These are phyloP conservation scores for Epichloe bromicola DNA, from an alignment of 2,329 filamentous ascomycete species.

Conservation along the genomic window DNA sequence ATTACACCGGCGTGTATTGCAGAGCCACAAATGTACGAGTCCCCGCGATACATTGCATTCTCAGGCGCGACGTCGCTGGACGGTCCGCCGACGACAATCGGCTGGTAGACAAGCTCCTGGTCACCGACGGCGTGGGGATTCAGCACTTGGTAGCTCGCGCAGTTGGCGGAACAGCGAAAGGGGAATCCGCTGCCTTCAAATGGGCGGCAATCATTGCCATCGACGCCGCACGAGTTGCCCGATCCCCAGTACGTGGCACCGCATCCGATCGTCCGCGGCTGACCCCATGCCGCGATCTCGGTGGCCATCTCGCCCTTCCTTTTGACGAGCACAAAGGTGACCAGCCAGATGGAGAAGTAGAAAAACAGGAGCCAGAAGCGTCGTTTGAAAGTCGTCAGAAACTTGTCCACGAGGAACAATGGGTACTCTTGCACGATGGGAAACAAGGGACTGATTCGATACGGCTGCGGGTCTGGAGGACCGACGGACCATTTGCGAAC, in stretches of 20 bases:
- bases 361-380: slow-evolving; percentile 44
- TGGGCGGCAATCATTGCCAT: slow-evolving; percentile 62
- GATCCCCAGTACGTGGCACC: slow-evolving; percentile 56
- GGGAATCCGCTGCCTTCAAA: slow-evolving; percentile 58
- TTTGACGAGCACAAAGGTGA: slow-evolving; percentile 57
- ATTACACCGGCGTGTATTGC: slow-evolving; percentile 77
- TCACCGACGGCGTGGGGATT: slow-evolving; percentile 66
- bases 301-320: slow-evolving; percentile 45
- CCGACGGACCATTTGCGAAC: slow-evolving; percentile 40
- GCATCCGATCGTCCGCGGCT: slow-evolving; percentile 53
- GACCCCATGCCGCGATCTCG: slow-evolving; percentile 55
- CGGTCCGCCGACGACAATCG: slow-evolving; percentile 58
- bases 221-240: slow-evolving; percentile 59
- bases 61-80: slow-evolving; percentile 25
- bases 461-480: slow-evolving; percentile 36
- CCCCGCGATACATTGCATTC: slow-evolving; percentile 62
- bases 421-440: slow-evolving; percentile 56
- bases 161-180: slow-evolving; percentile 65
- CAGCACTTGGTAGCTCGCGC: slow-evolving; percentile 49
- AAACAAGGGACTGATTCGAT: slow-evolving; percentile 45
- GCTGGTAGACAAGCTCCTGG: slow-evolving; percentile 48
- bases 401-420: slow-evolving; percentile 46
- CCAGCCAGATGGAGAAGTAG: slow-evolving; percentile 54
- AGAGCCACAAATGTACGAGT: slow-evolving; percentile 76
- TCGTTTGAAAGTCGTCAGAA: slow-evolving; percentile 46